Evolutionary conservation across 106 monocot species (phyloP), one percentile per base, ranked within the genome.

Genomic region (Dendrobium huoshanense): DNA sequence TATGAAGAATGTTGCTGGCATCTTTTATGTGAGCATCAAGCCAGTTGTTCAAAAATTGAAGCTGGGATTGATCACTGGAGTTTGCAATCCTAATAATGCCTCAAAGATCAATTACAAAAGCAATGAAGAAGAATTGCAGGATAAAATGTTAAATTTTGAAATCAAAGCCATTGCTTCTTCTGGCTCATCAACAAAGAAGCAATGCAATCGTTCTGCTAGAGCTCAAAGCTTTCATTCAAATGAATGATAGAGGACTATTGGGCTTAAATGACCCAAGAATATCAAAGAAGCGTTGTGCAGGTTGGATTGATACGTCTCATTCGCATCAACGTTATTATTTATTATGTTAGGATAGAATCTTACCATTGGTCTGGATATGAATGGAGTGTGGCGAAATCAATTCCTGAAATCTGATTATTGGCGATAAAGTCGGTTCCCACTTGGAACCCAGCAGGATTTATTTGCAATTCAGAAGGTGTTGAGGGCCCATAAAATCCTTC

Each of bases 301-400:
- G 37, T 37, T 37, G 37, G 37, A 37, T 37, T 37, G 37, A 37
- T 37, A 37, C 37, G 37, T 37, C 37, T 37, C 37, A 37, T 37
- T 37, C 37, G 37, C 37, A 37, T 37, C 37, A 37, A 37, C 3
- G 37, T 37, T 37, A 3, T 37, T 37, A 37, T 37, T 37, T 37
- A 37, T 37, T 37, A 37, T 37, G 37, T 7, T 6, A 9, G 51
- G 51, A 51, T 51, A 51, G 10, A 51, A 51, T 51, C 13, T 51
- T 87, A 94, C 94, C 95, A 95, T 87, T 90, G 90, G 78, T 95
- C 95, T 41, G 95, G 95, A 75, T 95, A 95, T 15, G 89, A 95
- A 80, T 95, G 95, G 41, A 95, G 44, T 16, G 95, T 95, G 49
- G 95, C 95, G 17, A 95, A 95, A 76, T 95, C 95, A 20, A 95